These are phyloP conservation scores for Cryoendolithus antarcticus DNA, from an alignment of 2,329 filamentous ascomycete genomes.

Conservation along the genomic window DNA sequence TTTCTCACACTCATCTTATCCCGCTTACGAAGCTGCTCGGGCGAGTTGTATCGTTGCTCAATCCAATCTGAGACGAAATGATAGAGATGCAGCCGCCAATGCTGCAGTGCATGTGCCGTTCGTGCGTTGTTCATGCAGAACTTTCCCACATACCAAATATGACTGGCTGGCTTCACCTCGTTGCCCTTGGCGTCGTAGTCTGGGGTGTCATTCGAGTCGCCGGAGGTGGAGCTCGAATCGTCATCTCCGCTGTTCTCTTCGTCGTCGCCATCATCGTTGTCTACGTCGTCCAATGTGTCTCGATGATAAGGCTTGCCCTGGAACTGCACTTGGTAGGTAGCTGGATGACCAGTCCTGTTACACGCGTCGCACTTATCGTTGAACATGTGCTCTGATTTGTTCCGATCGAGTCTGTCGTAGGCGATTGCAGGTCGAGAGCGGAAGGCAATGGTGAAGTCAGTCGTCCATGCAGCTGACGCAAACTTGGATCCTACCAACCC, in stretches of 20 bases:
- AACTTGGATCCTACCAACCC: constrained; percentile 60
- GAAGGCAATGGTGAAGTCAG: constrained; percentile 53
- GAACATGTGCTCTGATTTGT: constrained; percentile 22
- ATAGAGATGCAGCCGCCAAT: constrained; percentile 67
- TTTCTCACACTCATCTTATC: constrained; percentile 50
- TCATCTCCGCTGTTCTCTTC: constrained; percentile 30
- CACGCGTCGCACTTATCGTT: constrained; percentile 55
- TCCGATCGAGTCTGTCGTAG: constrained; percentile 31
- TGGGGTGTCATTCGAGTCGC: constrained; percentile 21
- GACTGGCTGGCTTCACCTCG: constrained; percentile 31
- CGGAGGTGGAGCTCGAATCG: constrained; percentile 18
- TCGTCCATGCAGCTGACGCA: constrained; percentile 57
- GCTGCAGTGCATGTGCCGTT: constrained; percentile 57
- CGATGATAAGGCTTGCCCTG: constrained; percentile 54
- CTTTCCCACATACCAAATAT: constrained; percentile 41
- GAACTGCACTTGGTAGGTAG: constrained; percentile 52
- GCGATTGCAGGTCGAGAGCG: constrained; percentile 52
- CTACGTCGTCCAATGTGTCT: constrained; percentile 52
- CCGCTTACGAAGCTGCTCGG: constrained; percentile 47
- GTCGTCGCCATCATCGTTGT: constrained; percentile 41
- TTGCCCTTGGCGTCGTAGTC: constrained; percentile 39
- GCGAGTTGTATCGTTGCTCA: constrained; percentile 41
- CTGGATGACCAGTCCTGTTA: constrained; percentile 55
- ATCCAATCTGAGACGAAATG: constrained; percentile 57
- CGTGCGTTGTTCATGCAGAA: constrained; percentile 53